These are phyloP conservation scores for Geotrichum bryndzae DNA, from an alignment of 1,139 yeast species.

Conservation along the genomic window DNA sequence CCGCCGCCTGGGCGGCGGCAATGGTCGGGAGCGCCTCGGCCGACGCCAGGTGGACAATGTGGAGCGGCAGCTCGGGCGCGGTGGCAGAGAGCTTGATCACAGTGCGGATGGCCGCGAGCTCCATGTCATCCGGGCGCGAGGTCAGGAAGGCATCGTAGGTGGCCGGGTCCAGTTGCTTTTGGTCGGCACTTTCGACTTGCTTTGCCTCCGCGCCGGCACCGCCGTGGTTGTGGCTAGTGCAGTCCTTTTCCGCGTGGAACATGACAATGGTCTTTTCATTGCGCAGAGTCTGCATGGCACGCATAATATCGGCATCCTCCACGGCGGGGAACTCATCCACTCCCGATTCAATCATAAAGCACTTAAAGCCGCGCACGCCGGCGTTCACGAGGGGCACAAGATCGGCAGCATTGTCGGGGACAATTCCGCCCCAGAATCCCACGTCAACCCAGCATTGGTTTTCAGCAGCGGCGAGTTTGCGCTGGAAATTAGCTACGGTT, in stretches of 20 bases:
- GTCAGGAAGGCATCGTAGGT: constrained; percentile 69
- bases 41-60: constrained; percentile 84
- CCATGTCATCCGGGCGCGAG: constrained; percentile 83
- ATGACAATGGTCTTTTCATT: constrained; percentile 63
- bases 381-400: constrained; percentile 67
- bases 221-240: constrained; percentile 25
- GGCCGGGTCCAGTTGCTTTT: constrained; percentile 30
- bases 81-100: constrained; percentile 57
- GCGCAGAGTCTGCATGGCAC: constrained; percentile 58
- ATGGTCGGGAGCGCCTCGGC: constrained; percentile 67
- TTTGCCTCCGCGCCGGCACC: background rate
- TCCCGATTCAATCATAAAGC: constrained; percentile 84
- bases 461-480: constrained; percentile 69
- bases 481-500: constrained; percentile 63
- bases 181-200: constrained; percentile 8
- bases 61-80: constrained; percentile 55
- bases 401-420: constrained; percentile 64
- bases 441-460: constrained; percentile 88
- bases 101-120: constrained; percentile 70
- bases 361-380: constrained; percentile 90
- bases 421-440: constrained; percentile 92
- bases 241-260: constrained; percentile 76
- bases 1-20: constrained; percentile 55
- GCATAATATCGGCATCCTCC: constrained; percentile 50
- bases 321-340: constrained; percentile 91